Conservation (phyloP, 352 stramenopile species). For the Globisporangium perplexum region DNA sequence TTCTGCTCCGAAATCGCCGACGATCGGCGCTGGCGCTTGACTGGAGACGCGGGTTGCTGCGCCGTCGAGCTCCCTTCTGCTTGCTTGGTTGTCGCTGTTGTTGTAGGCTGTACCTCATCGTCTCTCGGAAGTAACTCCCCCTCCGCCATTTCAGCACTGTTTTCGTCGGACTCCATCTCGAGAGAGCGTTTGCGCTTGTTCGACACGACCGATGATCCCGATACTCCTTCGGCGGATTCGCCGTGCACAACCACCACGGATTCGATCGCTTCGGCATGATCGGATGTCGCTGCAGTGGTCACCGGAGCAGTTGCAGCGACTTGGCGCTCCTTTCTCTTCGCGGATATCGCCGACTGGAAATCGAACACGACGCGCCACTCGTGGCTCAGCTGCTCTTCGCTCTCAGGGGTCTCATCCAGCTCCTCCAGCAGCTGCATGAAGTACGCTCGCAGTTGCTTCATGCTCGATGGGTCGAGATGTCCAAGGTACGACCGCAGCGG, state of each 20-base stretch:
- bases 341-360: conserved; percentile 45
- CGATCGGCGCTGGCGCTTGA: conserved; percentile 4
- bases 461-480: conserved; percentile 57
- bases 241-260: not conserved
- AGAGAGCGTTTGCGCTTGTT: conserved; percentile 12
- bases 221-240: not conserved
- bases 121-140: not conserved
- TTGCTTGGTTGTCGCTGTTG: not conserved
- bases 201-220: not conserved
- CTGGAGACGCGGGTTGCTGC: not conserved
- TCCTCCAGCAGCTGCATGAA: conserved; percentile 56
- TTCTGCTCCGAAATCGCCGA: not conserved
- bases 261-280: not conserved
- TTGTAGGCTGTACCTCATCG: not conserved
- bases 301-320: not conserved
- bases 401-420: conserved; percentile 33
- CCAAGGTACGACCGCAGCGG: conserved; percentile 63
- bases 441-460: conserved; percentile 59
- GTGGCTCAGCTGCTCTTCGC: conserved; percentile 33
- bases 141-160: not conserved
- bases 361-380: conserved; percentile 62
- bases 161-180: conserved; percentile 1
- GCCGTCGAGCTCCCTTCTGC: not conserved
- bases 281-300: too few species aligned
- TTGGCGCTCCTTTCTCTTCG: conserved; percentile 9